Conservation (phyloP, 2,329 filamentous ascomycete genomes). For the Ceratocystis smalleyi region DNA sequence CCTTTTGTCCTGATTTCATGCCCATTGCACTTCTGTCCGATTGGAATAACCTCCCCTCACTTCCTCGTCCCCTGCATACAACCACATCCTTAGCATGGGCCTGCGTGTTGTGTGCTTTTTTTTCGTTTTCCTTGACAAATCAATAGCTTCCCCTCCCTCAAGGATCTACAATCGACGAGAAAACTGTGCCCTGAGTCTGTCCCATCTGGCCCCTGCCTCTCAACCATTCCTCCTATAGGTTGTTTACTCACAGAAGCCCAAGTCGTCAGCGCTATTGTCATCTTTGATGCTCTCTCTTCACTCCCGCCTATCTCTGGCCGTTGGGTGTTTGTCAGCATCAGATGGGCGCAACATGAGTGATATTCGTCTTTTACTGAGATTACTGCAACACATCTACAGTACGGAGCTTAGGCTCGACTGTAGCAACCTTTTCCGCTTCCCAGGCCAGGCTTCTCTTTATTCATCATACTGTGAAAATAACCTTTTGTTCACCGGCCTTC, state of each 20-base stretch:
- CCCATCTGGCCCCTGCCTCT: slow-evolving; percentile 6
- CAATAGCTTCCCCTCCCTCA: background rate
- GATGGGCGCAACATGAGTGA: background rate
- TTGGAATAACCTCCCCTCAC: background rate
- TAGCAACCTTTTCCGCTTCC: background rate
- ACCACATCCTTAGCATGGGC: background rate
- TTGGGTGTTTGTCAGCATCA: background rate
- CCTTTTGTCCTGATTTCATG: background rate
- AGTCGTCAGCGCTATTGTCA: too few species aligned
- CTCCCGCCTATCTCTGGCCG: background rate
- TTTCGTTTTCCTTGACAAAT: background rate
- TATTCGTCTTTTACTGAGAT: background rate
- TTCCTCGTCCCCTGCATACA: slow-evolving; percentile 2
- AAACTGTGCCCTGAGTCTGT: slow-evolving; percentile 3
- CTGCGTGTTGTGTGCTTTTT: background rate
- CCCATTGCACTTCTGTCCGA: background rate
- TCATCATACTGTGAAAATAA: background rate
- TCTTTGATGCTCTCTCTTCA: background rate
- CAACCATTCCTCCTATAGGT: background rate
- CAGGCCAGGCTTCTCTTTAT: background rate
- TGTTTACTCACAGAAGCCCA: background rate
- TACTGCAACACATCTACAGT: background rate
- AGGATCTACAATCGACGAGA: background rate
- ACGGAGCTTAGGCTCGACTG: background rate
- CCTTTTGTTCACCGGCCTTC: background rate